Evolutionary conservation across 1,139 yeast species (phyloP), one percentile per base, ranked within the genome.

Genomic region (Ogataea hybrid): DNA sequence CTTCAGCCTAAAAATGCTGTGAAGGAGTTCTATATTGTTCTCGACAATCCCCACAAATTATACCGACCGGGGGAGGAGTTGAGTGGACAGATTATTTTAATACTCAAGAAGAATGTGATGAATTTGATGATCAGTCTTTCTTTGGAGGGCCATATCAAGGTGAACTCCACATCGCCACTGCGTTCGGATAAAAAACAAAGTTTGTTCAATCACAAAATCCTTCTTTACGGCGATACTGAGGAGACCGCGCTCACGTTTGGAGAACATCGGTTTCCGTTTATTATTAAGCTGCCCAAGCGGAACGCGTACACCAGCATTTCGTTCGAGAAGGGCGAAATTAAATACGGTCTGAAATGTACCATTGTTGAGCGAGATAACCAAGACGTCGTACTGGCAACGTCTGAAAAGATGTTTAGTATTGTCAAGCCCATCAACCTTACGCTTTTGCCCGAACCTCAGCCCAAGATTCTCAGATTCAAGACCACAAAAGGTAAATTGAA

Each of bases 261-360:
- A 22, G 92, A 86, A 56, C 97, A 89, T 62, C 68, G 87, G 29
- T 89, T 89, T 59, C 95, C 95, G 11, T 89, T 89, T 57, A 79
- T 84, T 39, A 86, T 88, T 34, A 81, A 77, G 50, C 69, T 89
- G 22, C 96, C 96, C 2, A 73, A 73, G 51, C 79, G 77, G 52
- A 74, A 85, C 48, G 71, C 87, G 4, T 82, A 73, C 59, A 84
- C 92, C 21, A 81, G 90, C 44, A 75, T 89, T 21, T 85, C 82
- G 51, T 89, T 89, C 57, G 96, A 90, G 51, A 80, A 83, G 53
- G 97, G 97, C 8, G 75, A 87, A 15, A 85, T 89, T n/a, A 63
- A 76, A 8, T 88, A 89, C 60, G 63, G 68, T 25, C 64, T 89
- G 35, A 73, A 78, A 42, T 84, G 87, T 2, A 68, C 78, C 2